Conservation (phyloP, 441 rosid species). For the Sinapis alba region DNA sequence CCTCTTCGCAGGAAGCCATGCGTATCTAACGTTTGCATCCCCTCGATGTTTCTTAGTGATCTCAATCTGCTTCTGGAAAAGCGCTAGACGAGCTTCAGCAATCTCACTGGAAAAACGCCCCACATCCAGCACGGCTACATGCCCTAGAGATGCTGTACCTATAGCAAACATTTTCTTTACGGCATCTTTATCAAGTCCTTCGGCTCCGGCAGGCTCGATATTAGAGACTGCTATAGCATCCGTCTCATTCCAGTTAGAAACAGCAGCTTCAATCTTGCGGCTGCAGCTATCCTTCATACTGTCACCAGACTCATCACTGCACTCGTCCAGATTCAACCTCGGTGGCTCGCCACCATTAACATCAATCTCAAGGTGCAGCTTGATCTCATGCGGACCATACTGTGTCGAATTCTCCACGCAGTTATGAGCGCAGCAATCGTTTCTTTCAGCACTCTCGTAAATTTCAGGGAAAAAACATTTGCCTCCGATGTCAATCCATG, state of each 20-base stretch:
- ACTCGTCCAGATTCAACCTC: conserved; percentile 57
- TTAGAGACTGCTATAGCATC: conserved; percentile 28
- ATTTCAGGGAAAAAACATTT: conserved; percentile 84
- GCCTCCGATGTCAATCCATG: conserved; percentile 92
- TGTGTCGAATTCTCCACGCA: conserved; percentile 40
- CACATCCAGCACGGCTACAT: conserved; percentile 51
- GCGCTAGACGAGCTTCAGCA: conserved; percentile 59
- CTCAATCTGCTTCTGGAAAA: conserved; percentile 81
- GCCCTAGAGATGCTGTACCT: conserved; percentile 51
- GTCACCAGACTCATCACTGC: conserved; percentile 77
- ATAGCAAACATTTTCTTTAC: conserved; percentile 56
- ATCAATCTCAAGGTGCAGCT: conserved; percentile 86
- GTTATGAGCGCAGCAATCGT: conserved; percentile 44
- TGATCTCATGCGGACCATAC: conserved; percentile 62
- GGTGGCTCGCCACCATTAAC: conserved; percentile 61
- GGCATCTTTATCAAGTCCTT: conserved; percentile 46
- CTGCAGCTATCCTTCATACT: conserved; percentile 52
- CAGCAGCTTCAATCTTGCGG: conserved; percentile 38
- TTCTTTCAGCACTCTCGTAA: conserved; percentile 44
- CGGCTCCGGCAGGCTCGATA: conserved; percentile 30
- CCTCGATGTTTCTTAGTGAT: conserved; percentile 71
- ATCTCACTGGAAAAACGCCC: conserved; percentile 50
- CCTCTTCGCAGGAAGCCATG: conserved; percentile 89
- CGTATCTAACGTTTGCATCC: conserved; percentile 74
- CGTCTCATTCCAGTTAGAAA: conserved; percentile 47